Evolutionary conservation across 2,329 filamentous ascomycete species (phyloP).

Genomic region (Talaromyces sp.): DNA sequence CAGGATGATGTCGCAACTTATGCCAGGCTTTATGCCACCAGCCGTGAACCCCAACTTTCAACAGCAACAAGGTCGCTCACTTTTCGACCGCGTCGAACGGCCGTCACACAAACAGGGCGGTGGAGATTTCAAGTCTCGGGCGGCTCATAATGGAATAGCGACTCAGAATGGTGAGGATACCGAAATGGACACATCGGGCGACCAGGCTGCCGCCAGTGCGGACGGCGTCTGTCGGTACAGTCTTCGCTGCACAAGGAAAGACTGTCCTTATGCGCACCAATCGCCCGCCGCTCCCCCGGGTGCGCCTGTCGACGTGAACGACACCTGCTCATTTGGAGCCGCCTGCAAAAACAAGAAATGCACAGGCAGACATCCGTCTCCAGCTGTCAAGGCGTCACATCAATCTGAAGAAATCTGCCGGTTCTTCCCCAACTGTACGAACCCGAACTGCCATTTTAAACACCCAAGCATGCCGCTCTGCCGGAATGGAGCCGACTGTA

Average conservation of each 20-base stretch:
- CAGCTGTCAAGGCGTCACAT: conserved; percentile 71
- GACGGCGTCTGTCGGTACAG: conserved; percentile 85
- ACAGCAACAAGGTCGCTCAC: conserved; percentile 51
- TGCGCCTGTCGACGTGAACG: conserved; percentile 69
- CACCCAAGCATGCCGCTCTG: conserved; percentile 84
- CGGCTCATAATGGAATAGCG: conserved; percentile 22
- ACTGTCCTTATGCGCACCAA: conserved; percentile 91
- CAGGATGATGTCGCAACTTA: conserved; percentile 73
- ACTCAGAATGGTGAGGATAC: conserved; percentile 16
- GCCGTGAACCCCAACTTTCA: conserved; percentile 52
- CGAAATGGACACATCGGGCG: conserved; percentile 36
- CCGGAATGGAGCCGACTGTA: conserved; percentile 86
- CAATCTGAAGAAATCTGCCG: conserved; percentile 83
- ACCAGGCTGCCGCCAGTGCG: conserved; percentile 31
- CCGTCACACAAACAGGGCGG: conserved; percentile 47
- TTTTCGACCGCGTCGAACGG: conserved; percentile 66
- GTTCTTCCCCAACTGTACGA: conserved; percentile 88
- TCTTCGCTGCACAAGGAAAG: conserved; percentile 76
- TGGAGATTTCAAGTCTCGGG: conserved; percentile 49
- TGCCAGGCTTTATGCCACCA: conserved; percentile 50
- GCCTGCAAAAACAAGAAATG: conserved; percentile 97
- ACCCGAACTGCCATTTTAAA: conserved; percentile 79
- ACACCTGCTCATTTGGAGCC: conserved; percentile 76
- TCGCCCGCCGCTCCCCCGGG: conserved; percentile 82
- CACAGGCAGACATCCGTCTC: conserved; percentile 84